A percentile compares a stretch with the other conserved stretches of the same genome.
Evolutionary conservation across 2,329 filamentous ascomycete species (phyloP).

Genomic region (Aspergillus alliaceus): DNA sequence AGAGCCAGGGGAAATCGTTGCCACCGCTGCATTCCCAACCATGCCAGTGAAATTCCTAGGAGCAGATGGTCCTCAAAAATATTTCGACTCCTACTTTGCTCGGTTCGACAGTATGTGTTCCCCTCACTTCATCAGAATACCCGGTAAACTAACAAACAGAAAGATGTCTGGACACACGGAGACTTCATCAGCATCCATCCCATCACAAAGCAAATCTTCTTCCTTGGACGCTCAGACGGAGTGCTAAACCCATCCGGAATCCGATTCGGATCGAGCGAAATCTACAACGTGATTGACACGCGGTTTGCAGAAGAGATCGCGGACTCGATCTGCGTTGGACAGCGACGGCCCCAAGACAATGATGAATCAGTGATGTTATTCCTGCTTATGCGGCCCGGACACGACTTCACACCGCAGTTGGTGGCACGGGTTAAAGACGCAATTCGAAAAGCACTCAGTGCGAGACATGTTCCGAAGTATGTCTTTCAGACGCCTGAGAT

Average conservation of each 20-base stretch:
- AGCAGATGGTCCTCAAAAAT: slow-evolving; percentile 55
- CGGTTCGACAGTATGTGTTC: slow-evolving; percentile 51
- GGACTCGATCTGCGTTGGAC: slow-evolving; percentile 79
- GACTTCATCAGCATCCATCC: slow-evolving; percentile 76
- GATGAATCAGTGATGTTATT: slow-evolving; percentile 63
- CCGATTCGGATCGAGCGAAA: slow-evolving; percentile 78
- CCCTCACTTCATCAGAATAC: neutral
- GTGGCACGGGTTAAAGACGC: slow-evolving; percentile 61
- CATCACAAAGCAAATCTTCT: slow-evolving; percentile 55
- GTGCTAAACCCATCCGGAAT: slow-evolving; percentile 79
- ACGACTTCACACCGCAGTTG: slow-evolving; percentile 55
- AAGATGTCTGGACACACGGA: slow-evolving; percentile 63
- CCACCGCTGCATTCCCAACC: slow-evolving; percentile 70
- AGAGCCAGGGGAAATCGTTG: slow-evolving; percentile 73
- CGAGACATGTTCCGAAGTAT: slow-evolving; percentile 74
- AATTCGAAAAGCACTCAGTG: slow-evolving; percentile 66
- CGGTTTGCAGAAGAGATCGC: slow-evolving; percentile 62
- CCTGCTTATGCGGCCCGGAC: slow-evolving; percentile 59
- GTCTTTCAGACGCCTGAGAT: slow-evolving; percentile 80
- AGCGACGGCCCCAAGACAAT: slow-evolving; percentile 61
- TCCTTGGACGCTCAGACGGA: slow-evolving; percentile 58
- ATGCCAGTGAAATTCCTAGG: slow-evolving; percentile 68
- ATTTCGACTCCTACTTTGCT: slow-evolving; percentile 56
- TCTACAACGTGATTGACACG: slow-evolving; percentile 67
- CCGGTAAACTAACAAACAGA: neutral